phyloP scores from a whole-genome alignment of 768 basidiomycete genomes.

The Leucosporidium creatinivorum region DNA sequence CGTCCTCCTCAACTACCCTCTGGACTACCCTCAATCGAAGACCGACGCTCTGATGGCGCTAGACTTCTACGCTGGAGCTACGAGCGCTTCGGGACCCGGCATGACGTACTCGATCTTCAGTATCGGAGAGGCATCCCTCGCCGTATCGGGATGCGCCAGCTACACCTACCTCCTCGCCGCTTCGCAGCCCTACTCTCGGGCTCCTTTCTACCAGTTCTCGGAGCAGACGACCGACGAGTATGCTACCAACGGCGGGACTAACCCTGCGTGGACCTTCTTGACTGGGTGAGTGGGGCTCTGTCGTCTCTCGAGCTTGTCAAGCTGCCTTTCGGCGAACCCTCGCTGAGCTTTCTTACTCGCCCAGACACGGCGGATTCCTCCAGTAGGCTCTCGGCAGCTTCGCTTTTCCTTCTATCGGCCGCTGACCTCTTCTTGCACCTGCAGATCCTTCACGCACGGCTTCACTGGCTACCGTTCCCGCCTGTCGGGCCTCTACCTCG shows the following conservation, averaged over 20 bases:
- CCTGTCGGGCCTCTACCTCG: slow-evolving; percentile 19
- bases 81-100: slow-evolving; percentile 8
- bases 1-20: slow-evolving; percentile 25
- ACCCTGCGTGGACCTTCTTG: slow-evolving; percentile 24
- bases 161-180: slow-evolving; percentile 22
- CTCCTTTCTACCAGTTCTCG: slow-evolving; percentile 27
- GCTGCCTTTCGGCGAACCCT: no score
- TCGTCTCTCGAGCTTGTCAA: neutral
- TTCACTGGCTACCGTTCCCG: slow-evolving; percentile 31
- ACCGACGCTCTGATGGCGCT: slow-evolving; percentile 7
- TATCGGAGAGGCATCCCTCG: slow-evolving; percentile 16
- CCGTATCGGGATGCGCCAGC: slow-evolving; percentile 18
- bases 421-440: no score
- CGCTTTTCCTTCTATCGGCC: no score
- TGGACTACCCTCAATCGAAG: slow-evolving; percentile 6
- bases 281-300: slow-evolving; percentile 25
- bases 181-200: slow-evolving; percentile 16
- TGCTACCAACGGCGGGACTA: slow-evolving; percentile 15
- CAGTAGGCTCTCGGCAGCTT: neutral
- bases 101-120: slow-evolving; percentile 26
- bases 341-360: neutral
- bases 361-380: slow-evolving; percentile 27
- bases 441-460: slow-evolving; percentile 27
- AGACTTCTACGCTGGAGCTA: slow-evolving; percentile 23
- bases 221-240: slow-evolving; percentile 27